Percentiles rank a stretch among this genome's conserved stretches.
phyloP scores from a whole-genome alignment of 2,329 filamentous ascomycete species.

The Boeremia exigua region DNA sequence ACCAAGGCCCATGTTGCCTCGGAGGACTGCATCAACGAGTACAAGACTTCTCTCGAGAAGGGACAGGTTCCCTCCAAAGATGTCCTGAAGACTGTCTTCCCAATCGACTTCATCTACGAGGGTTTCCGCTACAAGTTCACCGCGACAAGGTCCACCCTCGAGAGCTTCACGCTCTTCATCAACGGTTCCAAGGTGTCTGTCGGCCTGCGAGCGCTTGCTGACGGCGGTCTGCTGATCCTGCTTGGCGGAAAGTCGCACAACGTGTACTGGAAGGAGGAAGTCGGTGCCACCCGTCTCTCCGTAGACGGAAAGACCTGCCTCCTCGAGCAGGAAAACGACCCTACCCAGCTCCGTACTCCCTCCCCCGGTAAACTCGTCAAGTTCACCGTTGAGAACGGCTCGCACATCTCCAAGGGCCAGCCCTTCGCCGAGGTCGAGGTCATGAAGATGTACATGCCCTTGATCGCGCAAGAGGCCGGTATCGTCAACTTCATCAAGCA shows the following conservation, averaged over 20 bases:
- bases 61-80: constrained; percentile 97
- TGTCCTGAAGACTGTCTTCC: constrained; percentile 95
- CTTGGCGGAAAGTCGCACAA: constrained; percentile 94
- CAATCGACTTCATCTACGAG: constrained; percentile 98
- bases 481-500: constrained; percentile 99
- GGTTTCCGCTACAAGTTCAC: constrained; percentile 97
- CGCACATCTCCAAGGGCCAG: constrained; percentile 90
- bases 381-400: constrained; percentile 93
- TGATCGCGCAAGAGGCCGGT: constrained; percentile 93
- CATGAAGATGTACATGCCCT: constrained; percentile 99
- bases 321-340: constrained; percentile 98
- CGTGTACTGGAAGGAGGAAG: constrained; percentile 99
- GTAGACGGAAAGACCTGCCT: constrained; percentile 98
- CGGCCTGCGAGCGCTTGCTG: constrained; percentile 88
- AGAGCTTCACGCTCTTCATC: constrained; percentile 98
- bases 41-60: constrained; percentile 88
- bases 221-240: constrained; percentile 90
- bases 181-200: constrained; percentile 97
- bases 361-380: constrained; percentile 98
- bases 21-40: constrained; percentile 85
- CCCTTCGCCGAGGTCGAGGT: constrained; percentile 97
- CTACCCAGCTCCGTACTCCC: constrained; percentile 92
- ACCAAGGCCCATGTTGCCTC: constrained; percentile 96
- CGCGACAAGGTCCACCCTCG: constrained; percentile 85
- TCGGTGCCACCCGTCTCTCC: constrained; percentile 91